Evolutionary conservation across 495 filamentous ascomycete species (phyloP), one percentile per base, ranked within the genome.

Genomic region (Haplographium delicatum): DNA sequence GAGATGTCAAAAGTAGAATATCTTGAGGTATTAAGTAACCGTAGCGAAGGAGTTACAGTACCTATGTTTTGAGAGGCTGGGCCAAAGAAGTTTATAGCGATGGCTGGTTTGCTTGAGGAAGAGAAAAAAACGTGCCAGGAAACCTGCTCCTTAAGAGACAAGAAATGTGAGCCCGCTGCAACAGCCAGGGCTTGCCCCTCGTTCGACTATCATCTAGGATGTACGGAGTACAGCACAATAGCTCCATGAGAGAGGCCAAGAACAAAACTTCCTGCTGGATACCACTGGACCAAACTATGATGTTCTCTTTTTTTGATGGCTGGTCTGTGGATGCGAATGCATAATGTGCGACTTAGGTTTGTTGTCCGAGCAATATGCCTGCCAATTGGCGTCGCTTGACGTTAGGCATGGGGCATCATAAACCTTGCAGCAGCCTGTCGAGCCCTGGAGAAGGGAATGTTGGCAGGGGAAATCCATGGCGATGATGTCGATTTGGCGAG

Each of bases 21-120:
- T 57, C 53, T 51, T 62, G 49, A n/a, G 49, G 57, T 56, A 45
- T 44, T 57, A 62, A 58, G 58, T 55, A 60, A 60, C 63, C 56
- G 48, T 56, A 63, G 48, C 60, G 62, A 67, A 51, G 30, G 64
- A 62, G 61, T 60, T 58, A 54, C n/a, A n/a, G n/a, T n/a, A n/a
- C 53, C 52, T 54, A 19, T 45, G 49, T 24, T 24, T 50, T 20
- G 31, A 41, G 45, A 43, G 50, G 46, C 46, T 59, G 54, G 49
- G 38, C 25, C n/a, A n/a, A n/a, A n/a, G 46, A 34, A 25, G 18
- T 43, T 24, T 47, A 31, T 52, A 35, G 48, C 41, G 44, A 54
- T 53, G 54, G 60, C 50, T 57, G 54, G 50, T 56, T 40, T 54
- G 57, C 37, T 34, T 49, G 22, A 27, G 34, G 44, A 42, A 49